phyloP scores from a whole-genome alignment of 164 flowering plant species.

The Saururus chinensis region DNA sequence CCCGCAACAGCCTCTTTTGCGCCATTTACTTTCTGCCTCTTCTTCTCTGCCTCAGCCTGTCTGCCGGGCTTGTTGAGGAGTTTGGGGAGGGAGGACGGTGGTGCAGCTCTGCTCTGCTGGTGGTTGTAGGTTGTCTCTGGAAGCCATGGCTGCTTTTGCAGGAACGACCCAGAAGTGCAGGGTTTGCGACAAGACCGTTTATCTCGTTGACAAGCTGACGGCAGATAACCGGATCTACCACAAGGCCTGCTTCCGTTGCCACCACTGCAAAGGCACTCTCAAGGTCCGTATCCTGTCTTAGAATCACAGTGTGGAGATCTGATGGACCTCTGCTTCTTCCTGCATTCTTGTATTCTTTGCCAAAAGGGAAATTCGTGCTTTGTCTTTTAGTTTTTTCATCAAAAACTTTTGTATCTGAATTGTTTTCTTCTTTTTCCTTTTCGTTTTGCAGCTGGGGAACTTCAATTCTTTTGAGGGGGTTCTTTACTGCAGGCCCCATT shows the following conservation, averaged over 20 bases:
- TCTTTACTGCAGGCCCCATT: slow-evolving; percentile 91
- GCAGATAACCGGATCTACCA: slow-evolving; percentile 75
- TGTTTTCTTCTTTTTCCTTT: not conserved
- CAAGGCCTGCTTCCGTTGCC: slow-evolving; percentile 83
- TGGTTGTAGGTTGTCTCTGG: not conserved
- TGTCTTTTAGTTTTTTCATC: too few species aligned
- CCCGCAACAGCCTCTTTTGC: not conserved
- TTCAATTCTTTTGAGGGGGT: slow-evolving; percentile 95
- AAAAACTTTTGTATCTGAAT: not conserved
- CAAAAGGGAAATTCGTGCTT: too few species aligned
- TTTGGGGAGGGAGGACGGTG: not conserved
- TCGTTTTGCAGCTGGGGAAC: slow-evolving; percentile 67
- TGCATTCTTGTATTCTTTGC: not conserved
- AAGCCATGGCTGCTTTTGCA: slow-evolving; percentile 40
- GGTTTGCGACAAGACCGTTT: slow-evolving; percentile 86
- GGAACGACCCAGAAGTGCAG: slow-evolving; percentile 89
- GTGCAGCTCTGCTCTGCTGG: not conserved
- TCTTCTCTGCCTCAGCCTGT: not conserved
- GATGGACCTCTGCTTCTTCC: not conserved
- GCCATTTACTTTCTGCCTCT: not conserved
- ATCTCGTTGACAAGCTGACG: slow-evolving; percentile 72
- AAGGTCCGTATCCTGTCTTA: not conserved
- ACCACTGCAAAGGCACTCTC: slow-evolving; percentile 46
- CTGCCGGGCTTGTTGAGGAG: not conserved
- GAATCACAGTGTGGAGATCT: not conserved